A percentile compares a stretch with the other conserved stretches of the same genome.
These are phyloP conservation scores for Gaertneriomyces sp. DNA, from an alignment of 192 early-diverging fungal genomes.

Conservation along the genomic window DNA sequence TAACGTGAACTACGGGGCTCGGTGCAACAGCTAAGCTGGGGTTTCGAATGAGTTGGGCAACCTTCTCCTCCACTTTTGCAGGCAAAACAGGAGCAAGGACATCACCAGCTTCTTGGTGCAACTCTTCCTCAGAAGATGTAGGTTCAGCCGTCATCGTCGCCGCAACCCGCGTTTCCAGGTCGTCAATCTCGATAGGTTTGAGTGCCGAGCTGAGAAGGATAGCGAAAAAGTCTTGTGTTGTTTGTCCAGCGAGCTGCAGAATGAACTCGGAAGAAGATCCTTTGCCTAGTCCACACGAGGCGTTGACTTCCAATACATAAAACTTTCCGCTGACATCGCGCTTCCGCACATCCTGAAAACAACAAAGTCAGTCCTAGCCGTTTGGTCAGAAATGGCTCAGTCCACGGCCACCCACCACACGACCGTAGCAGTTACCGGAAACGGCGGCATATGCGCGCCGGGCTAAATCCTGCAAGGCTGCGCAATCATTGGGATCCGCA, in stretches of 20 bases:
- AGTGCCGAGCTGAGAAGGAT: slow-evolving; percentile 31
- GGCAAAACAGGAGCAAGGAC: slow-evolving; percentile 14
- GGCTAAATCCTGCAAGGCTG: slow-evolving; percentile 36
- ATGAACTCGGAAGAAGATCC: slow-evolving; percentile 39
- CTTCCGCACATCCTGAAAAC: slow-evolving; percentile 29
- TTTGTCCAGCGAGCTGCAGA: slow-evolving; percentile 38
- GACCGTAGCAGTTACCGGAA: slow-evolving; percentile 37
- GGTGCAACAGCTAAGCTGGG: slow-evolving; percentile 30
- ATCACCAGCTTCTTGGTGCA: slow-evolving; percentile 13
- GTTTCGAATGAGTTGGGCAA: slow-evolving; percentile 33
- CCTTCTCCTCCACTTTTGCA: slow-evolving; percentile 26
- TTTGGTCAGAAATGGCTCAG: background rate
- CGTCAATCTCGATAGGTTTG: background rate
- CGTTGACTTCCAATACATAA: slow-evolving; percentile 38
- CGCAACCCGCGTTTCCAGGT: slow-evolving; percentile 2
- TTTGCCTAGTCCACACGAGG: slow-evolving; percentile 38
- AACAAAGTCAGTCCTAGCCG: background rate
- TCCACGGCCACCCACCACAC: slow-evolving; percentile 28
- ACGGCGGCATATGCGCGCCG: slow-evolving; percentile 35
- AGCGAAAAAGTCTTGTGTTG: slow-evolving; percentile 42
- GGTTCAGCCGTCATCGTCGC: slow-evolving; percentile 24
- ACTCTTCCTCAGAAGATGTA: background rate
- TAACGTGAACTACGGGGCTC: slow-evolving; percentile 35
- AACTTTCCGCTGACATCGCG: slow-evolving; percentile 38
- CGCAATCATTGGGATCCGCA: slow-evolving; percentile 27